Conservation (phyloP, 768 basidiomycete genomes). For the Daedaleopsis sinensis region DNA sequence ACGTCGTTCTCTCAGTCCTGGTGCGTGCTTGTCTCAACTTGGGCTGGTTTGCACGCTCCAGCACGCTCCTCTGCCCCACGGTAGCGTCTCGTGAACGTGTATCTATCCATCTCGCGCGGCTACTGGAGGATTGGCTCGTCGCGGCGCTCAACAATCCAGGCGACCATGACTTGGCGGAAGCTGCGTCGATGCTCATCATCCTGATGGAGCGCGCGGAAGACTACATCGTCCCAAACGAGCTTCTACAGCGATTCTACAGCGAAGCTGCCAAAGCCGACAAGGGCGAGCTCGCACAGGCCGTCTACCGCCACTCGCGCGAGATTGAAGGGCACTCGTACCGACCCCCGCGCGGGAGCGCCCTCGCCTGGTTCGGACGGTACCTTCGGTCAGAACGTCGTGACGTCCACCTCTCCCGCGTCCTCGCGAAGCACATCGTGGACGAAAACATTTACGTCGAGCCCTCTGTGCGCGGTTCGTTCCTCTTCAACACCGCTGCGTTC, state of each 20-base stretch:
- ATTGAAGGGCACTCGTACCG: conserved; percentile 33
- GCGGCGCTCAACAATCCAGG: conserved; percentile 2
- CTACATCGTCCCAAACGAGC: conserved; percentile 39
- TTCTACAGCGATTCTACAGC: conserved; percentile 40
- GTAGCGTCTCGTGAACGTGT: neutral
- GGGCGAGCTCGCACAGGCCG: conserved; percentile 39
- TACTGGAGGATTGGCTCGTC: conserved; percentile 13
- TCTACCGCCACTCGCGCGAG: conserved; percentile 52
- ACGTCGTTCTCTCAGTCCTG: conserved; percentile 52
- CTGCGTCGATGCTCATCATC: neutral
- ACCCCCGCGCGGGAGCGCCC: conserved; percentile 46
- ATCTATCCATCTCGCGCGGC: neutral
- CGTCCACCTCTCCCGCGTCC: conserved; percentile 48
- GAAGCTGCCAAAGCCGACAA: conserved; percentile 16
- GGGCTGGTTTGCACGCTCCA: conserved; percentile 51
- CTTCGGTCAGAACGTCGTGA: conserved; percentile 42
- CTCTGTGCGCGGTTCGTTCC: conserved; percentile 50
- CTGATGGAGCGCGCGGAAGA: conserved; percentile 28
- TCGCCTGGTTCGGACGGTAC: conserved; percentile 58
- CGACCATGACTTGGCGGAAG: neutral
- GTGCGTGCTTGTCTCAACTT: conserved; percentile 56
- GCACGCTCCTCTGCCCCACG: conserved; percentile 36
- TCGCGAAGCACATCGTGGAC: conserved; percentile 53
- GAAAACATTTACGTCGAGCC: conserved; percentile 44
- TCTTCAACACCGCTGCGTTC: conserved; percentile 45